A percentile compares a stretch with the other conserved stretches of the same genome.
phyloP scores from a whole-genome alignment of 345 rosid genomes.

The Aethionema arabicum region DNA sequence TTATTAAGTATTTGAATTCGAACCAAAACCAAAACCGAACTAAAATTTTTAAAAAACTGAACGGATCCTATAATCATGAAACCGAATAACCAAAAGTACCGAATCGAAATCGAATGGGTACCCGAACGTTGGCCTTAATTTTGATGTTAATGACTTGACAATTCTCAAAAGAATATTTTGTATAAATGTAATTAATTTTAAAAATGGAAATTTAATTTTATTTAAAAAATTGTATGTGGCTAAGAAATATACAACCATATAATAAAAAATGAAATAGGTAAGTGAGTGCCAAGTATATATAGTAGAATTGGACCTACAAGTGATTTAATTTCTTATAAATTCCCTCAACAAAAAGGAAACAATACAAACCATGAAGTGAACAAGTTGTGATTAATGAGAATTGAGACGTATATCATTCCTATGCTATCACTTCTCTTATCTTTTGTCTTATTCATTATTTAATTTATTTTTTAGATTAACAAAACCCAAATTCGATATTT shows the following conservation, averaged over 20 bases:
- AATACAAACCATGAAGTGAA: slow-evolving; percentile 35
- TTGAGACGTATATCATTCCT: slow-evolving; percentile 23
- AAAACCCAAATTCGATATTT: no score
- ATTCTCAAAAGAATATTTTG: background rate
- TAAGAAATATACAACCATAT: slow-evolving; percentile 13
- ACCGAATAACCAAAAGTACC: no score
- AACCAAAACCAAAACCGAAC: no score
- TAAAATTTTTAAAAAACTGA: no score
- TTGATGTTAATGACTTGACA: background rate
- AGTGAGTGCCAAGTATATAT: slow-evolving; percentile 37
- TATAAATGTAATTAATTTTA: background rate
- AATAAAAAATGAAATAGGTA: slow-evolving; percentile 16
- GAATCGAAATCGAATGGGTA: no score
- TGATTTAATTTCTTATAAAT: slow-evolving; percentile 9
- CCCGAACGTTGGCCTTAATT: no score
- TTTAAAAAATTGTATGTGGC: slow-evolving; percentile 20
- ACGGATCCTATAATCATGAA: no score
- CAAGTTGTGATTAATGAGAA: slow-evolving; percentile 30
- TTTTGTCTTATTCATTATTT: slow-evolving; percentile 30
- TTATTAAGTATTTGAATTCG: no score
- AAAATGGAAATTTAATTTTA: background rate
- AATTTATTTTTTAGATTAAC: no score
- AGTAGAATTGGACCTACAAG: slow-evolving; percentile 33
- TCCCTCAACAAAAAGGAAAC: slow-evolving; percentile 35
- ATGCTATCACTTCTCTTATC: slow-evolving; percentile 17